phyloP scores from a whole-genome alignment of 176 grass and related monocot genomes.

The Miscanthus lutarioriparius region DNA sequence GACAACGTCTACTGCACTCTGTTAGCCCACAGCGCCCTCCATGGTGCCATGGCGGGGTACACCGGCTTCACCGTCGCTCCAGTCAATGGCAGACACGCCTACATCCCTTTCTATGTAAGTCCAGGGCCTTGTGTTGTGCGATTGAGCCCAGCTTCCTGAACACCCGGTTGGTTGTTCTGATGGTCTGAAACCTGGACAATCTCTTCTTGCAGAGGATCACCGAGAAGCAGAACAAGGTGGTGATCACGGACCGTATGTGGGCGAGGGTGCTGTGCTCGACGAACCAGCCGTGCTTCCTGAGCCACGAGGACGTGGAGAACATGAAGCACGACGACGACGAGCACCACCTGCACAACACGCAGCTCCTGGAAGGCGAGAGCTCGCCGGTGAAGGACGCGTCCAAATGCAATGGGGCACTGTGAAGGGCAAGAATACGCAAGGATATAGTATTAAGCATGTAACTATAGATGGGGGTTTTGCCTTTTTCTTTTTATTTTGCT shows the following conservation, averaged over 20 bases:
- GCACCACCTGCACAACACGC: constrained; percentile 50
- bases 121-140: background rate
- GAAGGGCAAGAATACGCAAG: background rate
- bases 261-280: constrained; percentile 90
- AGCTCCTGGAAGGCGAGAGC: constrained; percentile 30
- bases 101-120: constrained; percentile 96
- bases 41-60: constrained; percentile 93
- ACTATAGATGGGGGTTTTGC: background rate
- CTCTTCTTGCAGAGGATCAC: constrained; percentile 66
- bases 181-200: background rate
- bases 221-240: constrained; percentile 88
- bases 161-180: constrained; percentile 4
- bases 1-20: constrained; percentile 95
- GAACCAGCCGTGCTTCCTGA: constrained; percentile 89
- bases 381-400: constrained; percentile 29
- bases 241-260: constrained; percentile 97
- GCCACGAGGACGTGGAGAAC: constrained; percentile 63
- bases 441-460: constrained; percentile 23
- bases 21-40: constrained; percentile 80
- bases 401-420: constrained; percentile 39
- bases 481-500: background rate
- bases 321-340: constrained; percentile 57
- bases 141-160: background rate
- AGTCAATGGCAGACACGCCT: constrained; percentile 87
- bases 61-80: constrained; percentile 84